Evolutionary conservation across 805 yeast genomes (phyloP).

Genomic region (Starmerella bacillaris): DNA sequence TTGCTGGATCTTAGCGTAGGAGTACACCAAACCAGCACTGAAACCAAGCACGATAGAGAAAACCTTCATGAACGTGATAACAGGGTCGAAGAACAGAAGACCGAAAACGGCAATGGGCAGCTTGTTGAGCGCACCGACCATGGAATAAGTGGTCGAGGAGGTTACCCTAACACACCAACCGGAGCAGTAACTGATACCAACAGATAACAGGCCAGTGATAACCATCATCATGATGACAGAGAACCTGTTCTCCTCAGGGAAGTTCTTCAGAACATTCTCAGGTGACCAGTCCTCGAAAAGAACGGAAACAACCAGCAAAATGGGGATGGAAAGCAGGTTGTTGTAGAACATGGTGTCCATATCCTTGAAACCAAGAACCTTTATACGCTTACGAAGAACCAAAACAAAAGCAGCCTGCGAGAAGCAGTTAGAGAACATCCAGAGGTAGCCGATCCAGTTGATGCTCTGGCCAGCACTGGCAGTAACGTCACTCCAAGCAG

Average conservation of each 20-base stretch:
- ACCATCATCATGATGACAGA: constrained; percentile 68
- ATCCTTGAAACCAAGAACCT: constrained; percentile 79
- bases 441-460: constrained; percentile 52
- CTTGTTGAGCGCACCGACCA: constrained; percentile 98
- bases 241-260: constrained; percentile 53
- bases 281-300: constrained; percentile 85
- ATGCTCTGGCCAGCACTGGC: constrained; percentile 18
- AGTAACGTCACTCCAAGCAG: constrained; percentile 68
- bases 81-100: constrained; percentile 82
- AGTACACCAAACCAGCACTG: constrained; percentile 86
- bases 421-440: constrained; percentile 94
- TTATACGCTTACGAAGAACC: constrained; percentile 93
- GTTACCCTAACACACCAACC: constrained; percentile 99
- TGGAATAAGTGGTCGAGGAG: constrained; percentile 92
- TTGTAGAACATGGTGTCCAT: constrained; percentile 97
- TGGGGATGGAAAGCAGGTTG: constrained; percentile 84
- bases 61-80: constrained; percentile 80
- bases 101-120: constrained; percentile 95
- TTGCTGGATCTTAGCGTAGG: constrained; percentile 88
- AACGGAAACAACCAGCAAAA: constrained; percentile 57
- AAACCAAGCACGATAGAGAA: constrained; percentile 86
- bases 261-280: constrained; percentile 53
- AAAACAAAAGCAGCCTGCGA: constrained; percentile 86
- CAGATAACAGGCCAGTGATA: constrained; percentile 82
- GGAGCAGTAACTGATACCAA: constrained; percentile 94